Conservation (phyloP, 2,329 filamentous ascomycete species). For the Hymenoscyphus repandus region DNA sequence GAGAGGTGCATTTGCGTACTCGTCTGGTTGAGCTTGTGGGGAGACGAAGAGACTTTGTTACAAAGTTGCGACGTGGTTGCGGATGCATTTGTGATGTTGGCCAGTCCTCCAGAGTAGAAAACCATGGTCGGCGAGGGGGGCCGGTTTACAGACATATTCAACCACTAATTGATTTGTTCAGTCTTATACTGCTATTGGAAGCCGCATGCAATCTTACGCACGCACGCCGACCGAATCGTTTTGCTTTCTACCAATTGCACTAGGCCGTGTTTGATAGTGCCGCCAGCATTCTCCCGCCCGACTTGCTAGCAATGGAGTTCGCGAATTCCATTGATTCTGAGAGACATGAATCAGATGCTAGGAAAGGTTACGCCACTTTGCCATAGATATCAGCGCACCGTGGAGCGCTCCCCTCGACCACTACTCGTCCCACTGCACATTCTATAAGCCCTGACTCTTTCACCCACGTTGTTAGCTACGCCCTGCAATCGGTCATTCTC, state of each 20-base stretch:
- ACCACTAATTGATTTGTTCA: conserved; percentile 24
- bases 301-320: conserved; percentile 18
- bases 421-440: conserved; percentile 19
- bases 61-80: conserved; percentile 14
- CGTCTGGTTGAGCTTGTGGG: conserved; percentile 14
- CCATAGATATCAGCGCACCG: conserved; percentile 18
- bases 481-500: conserved; percentile 32
- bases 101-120: conserved; percentile 16
- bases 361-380: conserved; percentile 17
- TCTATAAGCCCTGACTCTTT: conserved; percentile 32
- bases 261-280: conserved; percentile 12
- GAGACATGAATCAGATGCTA: conserved; percentile 17
- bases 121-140: conserved; percentile 12
- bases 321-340: conserved; percentile 15
- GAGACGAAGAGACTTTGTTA: conserved; percentile 16
- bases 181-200: conserved; percentile 25
- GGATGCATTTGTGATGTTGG: conserved; percentile 18
- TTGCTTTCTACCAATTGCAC: conserved; percentile 13
- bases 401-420: conserved; percentile 15
- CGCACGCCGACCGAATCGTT: conserved; percentile 11
- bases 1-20: conserved; percentile 17
- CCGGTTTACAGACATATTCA: conserved; percentile 16
- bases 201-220: conserved; percentile 24
- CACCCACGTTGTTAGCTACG: conserved; percentile 28
- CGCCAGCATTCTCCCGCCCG: conserved; percentile 12